A percentile compares a stretch with the other conserved stretches of the same genome.
Evolutionary conservation across 192 early-diverging fungal genomes (phyloP).

Genomic region (Funneliformis geosporum): DNA sequence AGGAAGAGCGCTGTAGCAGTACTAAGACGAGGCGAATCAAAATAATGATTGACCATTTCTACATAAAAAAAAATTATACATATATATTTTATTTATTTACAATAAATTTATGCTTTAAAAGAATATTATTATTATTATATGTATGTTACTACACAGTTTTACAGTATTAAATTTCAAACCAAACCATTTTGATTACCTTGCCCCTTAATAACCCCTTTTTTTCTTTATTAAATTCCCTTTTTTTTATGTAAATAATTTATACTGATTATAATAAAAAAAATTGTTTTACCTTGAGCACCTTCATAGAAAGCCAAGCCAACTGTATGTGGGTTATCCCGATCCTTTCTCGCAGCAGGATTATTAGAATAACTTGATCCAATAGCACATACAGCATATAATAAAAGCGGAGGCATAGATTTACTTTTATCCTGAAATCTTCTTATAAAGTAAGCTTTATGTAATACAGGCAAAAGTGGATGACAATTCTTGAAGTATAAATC

Average conservation of each 20-base stretch:
- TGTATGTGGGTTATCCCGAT: not conserved
- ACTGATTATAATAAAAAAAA: not conserved
- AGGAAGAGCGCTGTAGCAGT: conserved; percentile 20
- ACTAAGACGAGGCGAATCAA: conserved; percentile 7
- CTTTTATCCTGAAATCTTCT: conserved; percentile 10
- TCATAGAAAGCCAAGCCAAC: conserved; percentile 16
- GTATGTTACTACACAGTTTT: too few relatives aligned
- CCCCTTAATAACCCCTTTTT: not conserved
- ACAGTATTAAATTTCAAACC: not conserved
- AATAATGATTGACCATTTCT: conserved; percentile 15
- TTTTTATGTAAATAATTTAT: not conserved
- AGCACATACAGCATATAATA: conserved; percentile 21
- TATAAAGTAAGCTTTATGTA: conserved; percentile 23
- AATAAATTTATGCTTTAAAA: too few relatives aligned
- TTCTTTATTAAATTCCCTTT: not conserved
- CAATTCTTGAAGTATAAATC: conserved; percentile 22
- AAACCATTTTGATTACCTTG: not conserved
- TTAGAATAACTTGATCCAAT: conserved; percentile 25
- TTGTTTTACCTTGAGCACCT: conserved; percentile 12
- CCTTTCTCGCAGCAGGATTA: not conserved
- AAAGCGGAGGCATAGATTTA: not conserved
- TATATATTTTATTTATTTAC: not conserved
- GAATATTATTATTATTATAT: not conserved
- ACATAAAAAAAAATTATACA: not conserved
- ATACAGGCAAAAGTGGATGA: conserved; percentile 17